Evolutionary conservation across 345 rosid genomes (phyloP).

Genomic region (Turritis glabra): DNA sequence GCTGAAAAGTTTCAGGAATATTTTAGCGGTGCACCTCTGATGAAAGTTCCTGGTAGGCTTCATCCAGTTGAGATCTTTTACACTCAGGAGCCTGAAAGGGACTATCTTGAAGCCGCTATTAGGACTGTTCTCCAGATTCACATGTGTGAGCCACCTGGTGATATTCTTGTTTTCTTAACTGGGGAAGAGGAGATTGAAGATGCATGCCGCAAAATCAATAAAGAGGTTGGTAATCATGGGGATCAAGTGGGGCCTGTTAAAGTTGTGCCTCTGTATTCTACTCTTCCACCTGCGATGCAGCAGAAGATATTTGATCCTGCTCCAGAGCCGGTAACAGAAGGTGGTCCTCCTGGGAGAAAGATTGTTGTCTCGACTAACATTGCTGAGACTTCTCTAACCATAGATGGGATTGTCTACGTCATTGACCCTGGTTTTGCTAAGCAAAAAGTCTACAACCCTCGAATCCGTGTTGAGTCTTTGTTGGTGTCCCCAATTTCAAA

Average conservation of each 20-base stretch:
- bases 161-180: constrained; percentile 95
- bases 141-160: constrained; percentile 74
- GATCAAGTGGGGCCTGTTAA: constrained; percentile 94
- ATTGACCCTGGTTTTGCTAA: constrained; percentile 97
- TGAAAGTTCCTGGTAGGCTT: constrained; percentile 99
- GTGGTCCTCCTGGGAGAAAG: constrained; percentile 89
- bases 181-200: constrained; percentile 99
- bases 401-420: constrained; percentile 96
- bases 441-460: constrained; percentile 94
- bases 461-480: constrained; percentile 93
- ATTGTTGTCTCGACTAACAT: constrained; percentile 95
- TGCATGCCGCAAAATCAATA: constrained; percentile 86
- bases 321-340: constrained; percentile 82
- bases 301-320: constrained; percentile 99
- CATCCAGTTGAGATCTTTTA: constrained; percentile 97
- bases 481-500: constrained; percentile 95
- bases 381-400: constrained; percentile 97
- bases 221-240: constrained; percentile 72
- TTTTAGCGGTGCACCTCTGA: constrained; percentile 85
- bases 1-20: constrained; percentile 99
- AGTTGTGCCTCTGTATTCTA: constrained; percentile 87
- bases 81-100: constrained; percentile 98
- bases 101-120: constrained; percentile 93
- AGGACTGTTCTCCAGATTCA: constrained; percentile 97
- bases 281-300: constrained; percentile 98